These are phyloP conservation scores for Penicillium frequentans DNA, from an alignment of 2,329 filamentous ascomycete genomes.

Conservation along the genomic window DNA sequence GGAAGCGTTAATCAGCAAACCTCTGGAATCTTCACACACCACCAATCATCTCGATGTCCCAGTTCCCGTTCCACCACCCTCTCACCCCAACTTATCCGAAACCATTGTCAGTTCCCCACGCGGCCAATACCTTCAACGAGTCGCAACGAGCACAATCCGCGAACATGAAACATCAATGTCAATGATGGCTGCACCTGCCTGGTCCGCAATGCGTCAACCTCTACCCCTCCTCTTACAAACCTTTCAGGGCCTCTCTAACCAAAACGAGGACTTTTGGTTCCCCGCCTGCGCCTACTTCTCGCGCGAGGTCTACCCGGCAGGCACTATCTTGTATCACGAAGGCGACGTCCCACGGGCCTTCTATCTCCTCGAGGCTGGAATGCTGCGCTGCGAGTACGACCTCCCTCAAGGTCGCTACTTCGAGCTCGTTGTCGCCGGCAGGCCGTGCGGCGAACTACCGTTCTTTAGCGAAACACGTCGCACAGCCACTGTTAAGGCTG, in stretches of 20 bases:
- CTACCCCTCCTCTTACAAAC: constrained; percentile 89
- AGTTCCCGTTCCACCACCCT: constrained; percentile 8
- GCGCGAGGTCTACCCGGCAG: constrained; percentile 65
- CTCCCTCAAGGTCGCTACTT: constrained; percentile 85
- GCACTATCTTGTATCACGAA: constrained; percentile 72
- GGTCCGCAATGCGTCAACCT: constrained; percentile 86
- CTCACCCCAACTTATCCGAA: constrained; percentile 44
- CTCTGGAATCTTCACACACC: constrained; percentile 8
- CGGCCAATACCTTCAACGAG: constrained; percentile 72
- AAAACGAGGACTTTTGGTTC: constrained; percentile 97
- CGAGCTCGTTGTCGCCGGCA: constrained; percentile 90
- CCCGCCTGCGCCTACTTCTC: constrained; percentile 73
- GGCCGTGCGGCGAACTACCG: constrained; percentile 91
- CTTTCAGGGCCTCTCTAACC: constrained; percentile 82
- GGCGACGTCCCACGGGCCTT: constrained; percentile 80
- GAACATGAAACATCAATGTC: constrained; percentile 53
- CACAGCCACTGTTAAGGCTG: constrained; percentile 82
- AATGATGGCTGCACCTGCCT: constrained; percentile 60
- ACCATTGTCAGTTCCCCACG: constrained; percentile 72
- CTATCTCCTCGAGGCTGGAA: constrained; percentile 85
- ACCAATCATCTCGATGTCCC: constrained; percentile 27
- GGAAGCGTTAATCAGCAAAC: constrained; percentile 45
- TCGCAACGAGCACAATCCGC: constrained; percentile 72
- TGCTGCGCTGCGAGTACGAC: constrained; percentile 86
- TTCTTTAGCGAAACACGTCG: constrained; percentile 91